Base-by-base conservation (phyloP, 2,329 filamentous ascomycete species). In the Trichoderma pleuroti region DNA sequence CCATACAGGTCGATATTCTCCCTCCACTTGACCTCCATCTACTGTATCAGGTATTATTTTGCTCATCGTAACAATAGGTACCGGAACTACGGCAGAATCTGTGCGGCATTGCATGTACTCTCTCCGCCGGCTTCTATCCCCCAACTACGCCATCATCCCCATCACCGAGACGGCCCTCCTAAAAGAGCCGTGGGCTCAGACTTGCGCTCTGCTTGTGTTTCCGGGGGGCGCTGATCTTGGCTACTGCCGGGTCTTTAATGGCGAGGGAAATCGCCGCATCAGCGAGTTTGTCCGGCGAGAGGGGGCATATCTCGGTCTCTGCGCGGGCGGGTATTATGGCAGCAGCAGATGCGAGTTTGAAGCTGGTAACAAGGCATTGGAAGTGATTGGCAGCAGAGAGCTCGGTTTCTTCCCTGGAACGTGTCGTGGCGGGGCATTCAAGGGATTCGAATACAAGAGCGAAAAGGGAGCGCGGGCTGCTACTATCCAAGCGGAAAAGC, bases 251-350 rank as follows among this genome's bases (percentile, higher is more conserved):
- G 90, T 89, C 3, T 86, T 99, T 73, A 96, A 98, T 79, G 96
- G 96, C 42, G 86, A 90, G 66, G 96, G 95, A 1, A 99, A 98
- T 80, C 87, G 91, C 42, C 87, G 88, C 74, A 98, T 99, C 79
- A 84, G 86, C 69, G 91, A 95, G 74, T 99, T 92, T 77, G 93
- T 99, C 63, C 92, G 93, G 71, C 86, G 88, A 34, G 96, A 96
- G 32, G 96, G 96, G 18, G 85, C 88, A 0, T 99, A 96, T 78
- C 86, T 99, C 2, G 96, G 96, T 0, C 91, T 99, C 76, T 99
- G 96, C 78, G 96, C 96, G 2, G 96, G 96, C 6, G 96, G 92
- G 12, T 99, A 99, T 82, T 99, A 97, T 76, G 96, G 92, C 26
- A 90, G 87, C 74, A 84, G 86, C 49, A 86, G 86, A 73, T 98